Evolutionary conservation across 2,329 filamentous ascomycete genomes (phyloP).

Genomic region (Sporothrix inflata): DNA sequence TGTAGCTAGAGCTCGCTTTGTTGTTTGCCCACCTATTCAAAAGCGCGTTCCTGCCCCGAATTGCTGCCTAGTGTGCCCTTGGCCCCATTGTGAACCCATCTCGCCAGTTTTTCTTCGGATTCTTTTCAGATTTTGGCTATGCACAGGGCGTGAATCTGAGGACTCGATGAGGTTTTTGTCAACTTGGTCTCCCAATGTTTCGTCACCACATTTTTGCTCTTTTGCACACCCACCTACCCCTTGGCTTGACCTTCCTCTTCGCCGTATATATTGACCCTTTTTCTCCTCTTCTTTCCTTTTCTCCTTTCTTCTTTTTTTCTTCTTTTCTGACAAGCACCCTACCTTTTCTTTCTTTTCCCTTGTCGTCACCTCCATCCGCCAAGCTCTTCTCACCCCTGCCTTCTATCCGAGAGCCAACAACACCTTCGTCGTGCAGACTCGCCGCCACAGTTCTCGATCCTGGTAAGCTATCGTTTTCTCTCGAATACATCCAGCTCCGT

Average conservation of each 20-base stretch:
- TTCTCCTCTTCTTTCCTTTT: not conserved
- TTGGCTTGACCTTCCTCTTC: no score
- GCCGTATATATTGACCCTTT: no score
- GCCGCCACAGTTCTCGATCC: no score
- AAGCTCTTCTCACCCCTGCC: no score
- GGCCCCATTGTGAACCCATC: not conserved
- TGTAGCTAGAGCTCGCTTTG: not conserved
- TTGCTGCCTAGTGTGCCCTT: not conserved
- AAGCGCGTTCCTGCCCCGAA: not conserved
- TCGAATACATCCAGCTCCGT: no score
- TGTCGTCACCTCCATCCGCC: not conserved
- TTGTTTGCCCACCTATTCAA: not conserved
- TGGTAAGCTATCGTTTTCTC: no score
- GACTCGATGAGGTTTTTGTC: not conserved
- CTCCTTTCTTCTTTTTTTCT: not conserved
- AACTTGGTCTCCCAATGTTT: not conserved
- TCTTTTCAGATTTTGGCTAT: not conserved
- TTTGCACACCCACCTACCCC: not conserved
- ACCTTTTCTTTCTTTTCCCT: not conserved
- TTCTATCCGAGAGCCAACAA: not conserved
- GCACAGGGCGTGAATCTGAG: not conserved
- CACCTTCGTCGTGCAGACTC: not conserved
- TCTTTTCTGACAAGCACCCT: not conserved
- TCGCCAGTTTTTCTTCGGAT: not conserved
- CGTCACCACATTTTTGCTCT: not conserved